Evolutionary conservation across 345 rosid genomes (phyloP).

Genomic region (Salix arbutifolia): DNA sequence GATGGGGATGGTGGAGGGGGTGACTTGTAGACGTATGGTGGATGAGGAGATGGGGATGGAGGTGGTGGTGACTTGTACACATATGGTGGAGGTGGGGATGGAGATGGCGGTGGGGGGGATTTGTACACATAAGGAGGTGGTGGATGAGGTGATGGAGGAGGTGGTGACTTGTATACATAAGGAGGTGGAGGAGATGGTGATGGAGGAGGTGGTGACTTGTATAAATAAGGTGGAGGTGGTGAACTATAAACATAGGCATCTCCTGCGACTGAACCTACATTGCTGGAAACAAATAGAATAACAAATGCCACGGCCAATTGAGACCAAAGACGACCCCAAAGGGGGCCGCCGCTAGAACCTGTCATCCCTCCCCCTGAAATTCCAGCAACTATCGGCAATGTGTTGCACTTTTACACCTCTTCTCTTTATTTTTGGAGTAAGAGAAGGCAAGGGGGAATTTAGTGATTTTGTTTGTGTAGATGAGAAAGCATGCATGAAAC

Average conservation of each 20-base stretch:
- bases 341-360: constrained; percentile 44
- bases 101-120: background rate
- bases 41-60: background rate
- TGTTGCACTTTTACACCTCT: background rate
- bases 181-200: background rate
- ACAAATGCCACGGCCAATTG: constrained; percentile 56
- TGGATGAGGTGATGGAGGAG: constrained; percentile 4
- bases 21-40: background rate
- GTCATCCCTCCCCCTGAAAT: constrained; percentile 23
- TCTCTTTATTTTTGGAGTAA: background rate
- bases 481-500: constrained; percentile 31
- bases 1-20: constrained; percentile 4
- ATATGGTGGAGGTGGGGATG: background rate
- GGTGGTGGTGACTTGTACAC: background rate
- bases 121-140: background rate
- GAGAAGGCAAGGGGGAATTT: background rate
- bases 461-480: background rate
- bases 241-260: constrained; percentile 49
- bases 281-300: constrained; percentile 29
- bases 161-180: background rate
- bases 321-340: constrained; percentile 52
- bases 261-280: constrained; percentile 38
- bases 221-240: constrained; percentile 30
- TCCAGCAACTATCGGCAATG: constrained; percentile 12
- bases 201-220: constrained; percentile 1